These are phyloP conservation scores for Salix udensis DNA, from an alignment of 345 rosid genomes.

Conservation along the genomic window DNA sequence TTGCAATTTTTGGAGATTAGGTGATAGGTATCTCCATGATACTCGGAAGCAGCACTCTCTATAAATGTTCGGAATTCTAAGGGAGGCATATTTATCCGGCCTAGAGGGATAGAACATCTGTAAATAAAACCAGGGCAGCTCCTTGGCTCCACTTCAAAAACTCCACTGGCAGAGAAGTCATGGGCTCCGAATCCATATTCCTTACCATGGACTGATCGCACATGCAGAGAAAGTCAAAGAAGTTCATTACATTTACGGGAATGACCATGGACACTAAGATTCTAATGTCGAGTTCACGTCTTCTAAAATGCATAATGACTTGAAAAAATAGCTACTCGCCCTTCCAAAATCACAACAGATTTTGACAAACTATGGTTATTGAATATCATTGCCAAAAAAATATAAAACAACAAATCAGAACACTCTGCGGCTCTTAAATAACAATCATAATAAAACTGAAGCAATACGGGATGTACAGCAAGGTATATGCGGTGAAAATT, in stretches of 20 bases:
- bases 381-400: neutral
- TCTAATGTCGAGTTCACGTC: neutral
- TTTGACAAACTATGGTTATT: neutral
- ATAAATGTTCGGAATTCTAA: slow-evolving; percentile 52
- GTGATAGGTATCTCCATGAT: slow-evolving; percentile 79
- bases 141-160: slow-evolving; percentile 74
- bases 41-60: slow-evolving; percentile 60
- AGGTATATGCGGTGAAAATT: neutral
- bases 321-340: neutral
- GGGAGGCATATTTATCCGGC: slow-evolving; percentile 41
- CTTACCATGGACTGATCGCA: slow-evolving; percentile 63
- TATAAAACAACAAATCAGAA: neutral
- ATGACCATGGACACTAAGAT: neutral
- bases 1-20: slow-evolving; percentile 79
- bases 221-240: neutral
- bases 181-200: slow-evolving; percentile 82
- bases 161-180: slow-evolving; percentile 70
- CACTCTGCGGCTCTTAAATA: neutral
- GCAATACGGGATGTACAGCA: too few species aligned
- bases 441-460: too few species aligned
- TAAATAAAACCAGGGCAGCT: slow-evolving; percentile 66
- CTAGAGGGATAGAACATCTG: slow-evolving; percentile 51
- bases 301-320: neutral
- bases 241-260: neutral
- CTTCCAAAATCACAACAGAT: neutral